Percentiles rank a stretch among this genome's conserved stretches.
Evolutionary conservation across 139 green algal species (phyloP).

Genomic region (Penium margaritaceum): DNA sequence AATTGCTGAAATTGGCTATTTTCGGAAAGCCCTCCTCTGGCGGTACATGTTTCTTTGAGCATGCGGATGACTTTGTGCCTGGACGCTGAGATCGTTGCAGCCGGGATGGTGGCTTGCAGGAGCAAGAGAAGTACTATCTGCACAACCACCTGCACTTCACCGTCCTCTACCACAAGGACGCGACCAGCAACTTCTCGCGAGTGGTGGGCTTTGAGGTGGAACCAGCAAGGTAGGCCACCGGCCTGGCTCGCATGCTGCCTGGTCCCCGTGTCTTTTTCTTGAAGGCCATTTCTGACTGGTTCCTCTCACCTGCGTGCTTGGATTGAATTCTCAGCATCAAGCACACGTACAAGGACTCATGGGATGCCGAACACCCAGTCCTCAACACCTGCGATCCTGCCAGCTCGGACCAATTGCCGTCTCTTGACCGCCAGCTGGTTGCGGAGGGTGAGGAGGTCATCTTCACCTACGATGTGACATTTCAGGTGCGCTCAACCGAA

Average conservation of each 20-base stretch:
- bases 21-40: too few relatives aligned
- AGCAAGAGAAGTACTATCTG: slow-evolving; percentile 69
- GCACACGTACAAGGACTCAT: slow-evolving; percentile 77
- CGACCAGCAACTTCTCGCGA: slow-evolving; percentile 65
- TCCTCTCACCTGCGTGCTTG: too few relatives aligned
- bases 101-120: too few relatives aligned
- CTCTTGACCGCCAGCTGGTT: slow-evolving; percentile 74
- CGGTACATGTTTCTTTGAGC: too few relatives aligned
- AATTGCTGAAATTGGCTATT: too few relatives aligned
- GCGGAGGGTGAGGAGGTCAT: slow-evolving; percentile 78
- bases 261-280: too few relatives aligned
- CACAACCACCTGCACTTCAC: slow-evolving; percentile 96
- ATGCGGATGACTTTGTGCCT: too few relatives aligned
- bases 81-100: too few relatives aligned
- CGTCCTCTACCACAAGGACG: slow-evolving; percentile 90
- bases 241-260: too few relatives aligned
- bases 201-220: slow-evolving; percentile 98
- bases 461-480: slow-evolving; percentile 90
- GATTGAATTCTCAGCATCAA: too few relatives aligned
- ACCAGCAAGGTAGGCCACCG: slow-evolving; percentile 57
- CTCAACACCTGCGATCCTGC: slow-evolving; percentile 83
- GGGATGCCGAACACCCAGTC: slow-evolving; percentile 56
- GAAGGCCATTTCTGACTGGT: too few relatives aligned
- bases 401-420: slow-evolving; percentile 57
- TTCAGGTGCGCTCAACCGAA: slow-evolving; percentile 35